Percentiles rank a stretch among this genome's conserved stretches.
Evolutionary conservation across 2,329 filamentous ascomycete species (phyloP).

Genomic region (Fusarium transvaalense): DNA sequence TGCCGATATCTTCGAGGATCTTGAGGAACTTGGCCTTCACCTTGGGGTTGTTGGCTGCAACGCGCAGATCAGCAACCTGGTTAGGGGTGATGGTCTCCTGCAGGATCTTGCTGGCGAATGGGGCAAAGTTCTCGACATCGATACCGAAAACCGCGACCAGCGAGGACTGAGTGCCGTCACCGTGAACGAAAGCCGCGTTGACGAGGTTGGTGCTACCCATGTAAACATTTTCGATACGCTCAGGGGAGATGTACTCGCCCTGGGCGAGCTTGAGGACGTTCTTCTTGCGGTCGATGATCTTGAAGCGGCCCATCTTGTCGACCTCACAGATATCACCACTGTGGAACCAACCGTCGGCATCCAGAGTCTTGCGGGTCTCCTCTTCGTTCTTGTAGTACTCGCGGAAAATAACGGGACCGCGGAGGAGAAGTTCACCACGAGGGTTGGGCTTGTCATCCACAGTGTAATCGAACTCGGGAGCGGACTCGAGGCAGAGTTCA

Average conservation of each 20-base stretch:
- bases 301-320: conserved; percentile 87
- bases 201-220: conserved; percentile 83
- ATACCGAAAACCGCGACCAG: conserved; percentile 91
- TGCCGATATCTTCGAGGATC: conserved; percentile 82
- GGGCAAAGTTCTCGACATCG: conserved; percentile 84
- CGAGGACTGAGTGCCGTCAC: conserved; percentile 83
- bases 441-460: conserved; percentile 89
- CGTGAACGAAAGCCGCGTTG: conserved; percentile 88
- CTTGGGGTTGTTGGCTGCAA: conserved; percentile 75
- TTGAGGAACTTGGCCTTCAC: conserved; percentile 81
- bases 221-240: conserved; percentile 96
- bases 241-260: conserved; percentile 97
- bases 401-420: conserved; percentile 82
- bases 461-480: conserved; percentile 94
- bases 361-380: conserved; percentile 85
- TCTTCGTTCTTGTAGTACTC: conserved; percentile 93
- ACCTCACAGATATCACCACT: conserved; percentile 92
- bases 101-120: conserved; percentile 82
- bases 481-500: conserved; percentile 86
- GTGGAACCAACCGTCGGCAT: conserved; percentile 95
- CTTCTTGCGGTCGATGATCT: conserved; percentile 96
- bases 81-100: conserved; percentile 72
- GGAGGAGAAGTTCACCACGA: conserved; percentile 88
- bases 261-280: conserved; percentile 99
- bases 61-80: conserved; percentile 76